These are phyloP conservation scores for Tuber microsphaerosporum DNA, from an alignment of 495 filamentous ascomycete genomes.

Conservation along the genomic window DNA sequence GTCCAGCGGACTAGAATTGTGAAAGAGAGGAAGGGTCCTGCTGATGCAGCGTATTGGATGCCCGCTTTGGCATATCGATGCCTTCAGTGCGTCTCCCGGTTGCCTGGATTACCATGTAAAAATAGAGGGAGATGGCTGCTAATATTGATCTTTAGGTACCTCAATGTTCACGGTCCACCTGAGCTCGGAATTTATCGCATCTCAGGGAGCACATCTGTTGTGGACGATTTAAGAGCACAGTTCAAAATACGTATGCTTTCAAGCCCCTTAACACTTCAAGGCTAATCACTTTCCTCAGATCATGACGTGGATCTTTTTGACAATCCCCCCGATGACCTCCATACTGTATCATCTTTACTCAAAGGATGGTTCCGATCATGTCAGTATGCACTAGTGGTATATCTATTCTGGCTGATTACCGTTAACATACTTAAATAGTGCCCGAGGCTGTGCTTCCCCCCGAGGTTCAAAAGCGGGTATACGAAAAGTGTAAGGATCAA, in stretches of 20 bases:
- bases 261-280: background rate
- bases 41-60: constrained; percentile 41
- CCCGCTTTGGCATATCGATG: constrained; percentile 41
- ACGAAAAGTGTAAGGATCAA: constrained; percentile 41
- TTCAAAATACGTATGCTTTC: constrained; percentile 40
- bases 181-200: constrained; percentile 41
- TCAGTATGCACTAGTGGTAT: constrained; percentile 6
- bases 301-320: constrained; percentile 42
- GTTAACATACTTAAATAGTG: constrained; percentile 13
- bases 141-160: constrained; percentile 26
- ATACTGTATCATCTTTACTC: constrained; percentile 40
- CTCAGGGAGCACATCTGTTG: constrained; percentile 39
- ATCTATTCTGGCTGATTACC: background rate
- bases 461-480: constrained; percentile 40
- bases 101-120: constrained; percentile 1
- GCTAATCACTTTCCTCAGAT: constrained; percentile 17
- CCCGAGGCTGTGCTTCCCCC: constrained; percentile 39
- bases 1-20: constrained; percentile 37
- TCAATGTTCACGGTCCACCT: constrained; percentile 40
- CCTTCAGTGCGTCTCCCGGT: constrained; percentile 36
- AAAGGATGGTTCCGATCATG: constrained; percentile 41
- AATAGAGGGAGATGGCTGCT: constrained; percentile 12
- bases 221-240: constrained; percentile 40
- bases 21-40: constrained; percentile 36
- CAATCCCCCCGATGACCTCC: constrained; percentile 40